Evolutionary conservation across 345 rosid species (phyloP), one percentile per base, ranked within the genome.

Genomic region (Iberis pinnata): DNA sequence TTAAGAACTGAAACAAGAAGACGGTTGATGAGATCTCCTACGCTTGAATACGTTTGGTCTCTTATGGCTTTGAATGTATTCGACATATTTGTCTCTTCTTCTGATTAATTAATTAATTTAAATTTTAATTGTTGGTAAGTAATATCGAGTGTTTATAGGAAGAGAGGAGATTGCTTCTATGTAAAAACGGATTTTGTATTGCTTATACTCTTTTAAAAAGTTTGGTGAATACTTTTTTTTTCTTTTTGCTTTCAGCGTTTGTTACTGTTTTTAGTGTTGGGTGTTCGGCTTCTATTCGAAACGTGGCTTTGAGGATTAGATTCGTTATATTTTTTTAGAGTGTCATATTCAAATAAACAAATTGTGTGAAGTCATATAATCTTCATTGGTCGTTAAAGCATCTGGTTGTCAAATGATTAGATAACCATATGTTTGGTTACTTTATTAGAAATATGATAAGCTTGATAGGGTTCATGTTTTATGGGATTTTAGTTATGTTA

Each of bases 21-120:
- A 86, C 89, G 0, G 95, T 86, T 83, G 67, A 89, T 53, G 43
- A 89, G 86, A 71, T 77, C 88, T 1, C 95, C 90, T 1, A 83
- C 24, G 4, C 88, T 78, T 5, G 73, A 35, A 15, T 78, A 70
- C 18, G 88, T 71, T 60, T 35, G 65, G 53, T 66, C 88, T 26
- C 65, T 46, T 20, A 73, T 40, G 42, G 78, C 70, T 53, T 36
- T 65, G 22, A 77, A 53, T 13, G 80, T 57, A 62, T 20, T 63
- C 60, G 69, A 45, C 71, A 67, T 67, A 22, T 56, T 64, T 31
- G 7, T 1, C 6, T 7, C 8, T 26, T 33, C 9, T 24, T 50
- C 29, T 41, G 43, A n/a, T 56, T 7, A 26, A 8, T 45, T 25
- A 14, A 5, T 16, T 42, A n/a, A n/a, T 44, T 51, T 24, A 7